These are phyloP conservation scores for Brassica rapa DNA, from an alignment of 345 rosid genomes.

Conservation along the genomic window DNA sequence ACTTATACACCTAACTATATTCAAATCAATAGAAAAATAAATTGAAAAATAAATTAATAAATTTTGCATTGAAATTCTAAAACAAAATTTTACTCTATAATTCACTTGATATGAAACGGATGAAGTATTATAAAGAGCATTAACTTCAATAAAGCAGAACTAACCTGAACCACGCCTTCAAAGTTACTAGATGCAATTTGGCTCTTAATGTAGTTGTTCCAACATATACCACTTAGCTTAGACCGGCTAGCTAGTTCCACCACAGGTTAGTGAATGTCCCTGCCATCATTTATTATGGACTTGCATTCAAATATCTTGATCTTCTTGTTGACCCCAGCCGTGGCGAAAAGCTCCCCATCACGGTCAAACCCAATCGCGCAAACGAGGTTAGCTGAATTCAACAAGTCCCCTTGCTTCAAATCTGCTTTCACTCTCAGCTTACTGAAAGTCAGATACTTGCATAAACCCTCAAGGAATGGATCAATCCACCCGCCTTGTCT, in stretches of 20 bases:
- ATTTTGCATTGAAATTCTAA: too few relatives aligned
- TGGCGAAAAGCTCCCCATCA: constrained; percentile 83
- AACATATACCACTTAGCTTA: constrained; percentile 84
- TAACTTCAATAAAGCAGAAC: constrained; percentile 1
- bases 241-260: constrained; percentile 85
- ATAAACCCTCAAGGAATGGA: constrained; percentile 93
- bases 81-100: too few relatives aligned
- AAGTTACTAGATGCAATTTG: constrained; percentile 96
- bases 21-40: too few relatives aligned
- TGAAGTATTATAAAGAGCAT: not conserved
- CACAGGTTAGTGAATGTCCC: constrained; percentile 90
- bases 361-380: constrained; percentile 91
- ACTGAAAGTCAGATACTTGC: constrained; percentile 85
- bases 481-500: constrained; percentile 79
- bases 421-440: constrained; percentile 85
- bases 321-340: constrained; percentile 96
- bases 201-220: constrained; percentile 90
- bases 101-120: too few relatives aligned
- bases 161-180: constrained; percentile 95
- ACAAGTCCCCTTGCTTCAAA: constrained; percentile 87
- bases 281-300: constrained; percentile 60
- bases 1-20: too few relatives aligned
- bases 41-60: too few relatives aligned
- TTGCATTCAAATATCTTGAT: constrained; percentile 91
- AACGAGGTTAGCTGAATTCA: constrained; percentile 84